phyloP scores from a whole-genome alignment of 2,329 filamentous ascomycete species.

The Botrytis aclada region DNA sequence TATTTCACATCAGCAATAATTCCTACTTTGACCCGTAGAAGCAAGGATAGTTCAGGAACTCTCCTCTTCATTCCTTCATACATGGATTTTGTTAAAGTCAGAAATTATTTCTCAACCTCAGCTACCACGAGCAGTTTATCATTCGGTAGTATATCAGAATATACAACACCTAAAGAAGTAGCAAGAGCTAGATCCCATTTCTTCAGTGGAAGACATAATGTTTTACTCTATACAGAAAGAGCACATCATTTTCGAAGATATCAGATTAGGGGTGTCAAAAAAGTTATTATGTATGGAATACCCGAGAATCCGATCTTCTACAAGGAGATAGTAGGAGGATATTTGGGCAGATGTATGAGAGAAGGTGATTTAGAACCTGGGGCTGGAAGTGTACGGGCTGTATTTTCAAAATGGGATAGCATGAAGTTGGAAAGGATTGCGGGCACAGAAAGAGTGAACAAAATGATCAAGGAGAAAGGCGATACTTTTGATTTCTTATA shows the following conservation, averaged over 20 bases:
- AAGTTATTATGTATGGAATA: constrained; percentile 84
- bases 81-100: constrained; percentile 88
- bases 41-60: constrained; percentile 65
- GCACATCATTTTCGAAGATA: constrained; percentile 97
- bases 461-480: constrained; percentile 77
- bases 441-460: constrained; percentile 73
- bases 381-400: constrained; percentile 55
- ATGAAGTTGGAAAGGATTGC: constrained; percentile 86
- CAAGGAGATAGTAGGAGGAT: constrained; percentile 69
- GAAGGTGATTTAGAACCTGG: constrained; percentile 54
- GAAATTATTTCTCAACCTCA: constrained; percentile 85
- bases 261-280: constrained; percentile 73
- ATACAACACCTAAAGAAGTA: constrained; percentile 74
- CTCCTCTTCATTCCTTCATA: constrained; percentile 91
- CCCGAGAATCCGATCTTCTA: constrained; percentile 88
- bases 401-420: constrained; percentile 88
- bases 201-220: constrained; percentile 72
- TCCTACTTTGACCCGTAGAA: constrained; percentile 67
- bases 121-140: constrained; percentile 51
- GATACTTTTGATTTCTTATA: constrained; percentile 97
- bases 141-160: constrained; percentile 87
- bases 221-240: constrained; percentile 88
- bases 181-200: constrained; percentile 87
- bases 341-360: constrained; percentile 58
- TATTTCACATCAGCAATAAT: constrained; percentile 84